Evolutionary conservation across 2,329 filamentous ascomycete species (phyloP).

Genomic region (Pleurostoma richardsiae): DNA sequence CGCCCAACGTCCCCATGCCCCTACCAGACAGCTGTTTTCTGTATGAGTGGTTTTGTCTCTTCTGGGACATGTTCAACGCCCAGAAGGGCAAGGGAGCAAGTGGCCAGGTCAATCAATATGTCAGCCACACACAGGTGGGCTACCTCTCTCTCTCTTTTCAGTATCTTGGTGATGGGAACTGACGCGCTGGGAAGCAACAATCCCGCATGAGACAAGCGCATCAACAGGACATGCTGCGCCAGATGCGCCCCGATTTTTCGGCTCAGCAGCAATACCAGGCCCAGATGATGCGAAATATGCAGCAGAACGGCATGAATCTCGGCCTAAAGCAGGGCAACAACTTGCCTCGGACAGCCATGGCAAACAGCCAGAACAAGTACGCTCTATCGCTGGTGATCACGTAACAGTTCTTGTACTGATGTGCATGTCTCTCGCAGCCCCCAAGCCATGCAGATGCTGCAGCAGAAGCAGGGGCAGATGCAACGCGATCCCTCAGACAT

Average conservation of each 20-base stretch:
- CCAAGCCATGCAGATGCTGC: slow-evolving; percentile 66
- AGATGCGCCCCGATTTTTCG: slow-evolving; percentile 59
- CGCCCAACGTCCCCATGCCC: slow-evolving; percentile 61
- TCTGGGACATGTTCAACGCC: slow-evolving; percentile 92
- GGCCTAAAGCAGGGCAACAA: slow-evolving; percentile 55
- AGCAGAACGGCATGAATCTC: slow-evolving; percentile 55
- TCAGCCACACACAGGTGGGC: slow-evolving; percentile 76
- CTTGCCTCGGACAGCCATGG: slow-evolving; percentile 70
- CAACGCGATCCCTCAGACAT: slow-evolving; percentile 82
- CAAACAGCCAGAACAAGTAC: slow-evolving; percentile 70
- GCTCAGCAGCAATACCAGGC: slow-evolving; percentile 47
- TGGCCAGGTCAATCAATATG: slow-evolving; percentile 66
- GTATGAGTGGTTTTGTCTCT: slow-evolving; percentile 96
- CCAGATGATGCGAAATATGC: slow-evolving; percentile 64
- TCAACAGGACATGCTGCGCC: slow-evolving; percentile 72
- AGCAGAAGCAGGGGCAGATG: slow-evolving; percentile 67
- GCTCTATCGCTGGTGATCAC: neutral
- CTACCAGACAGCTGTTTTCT: slow-evolving; percentile 74
- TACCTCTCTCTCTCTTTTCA: slow-evolving; percentile 5
- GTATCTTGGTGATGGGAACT: slow-evolving; percentile 15
- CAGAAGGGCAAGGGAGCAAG: slow-evolving; percentile 67
- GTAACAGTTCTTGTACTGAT: slow-evolving; percentile 11
- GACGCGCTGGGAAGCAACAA: slow-evolving; percentile 45
- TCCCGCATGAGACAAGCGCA: slow-evolving; percentile 69
- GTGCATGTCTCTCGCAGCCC: slow-evolving; percentile 36